Conservation (phyloP, 2,329 filamentous ascomycete genomes). For the Penicillium sp. region DNA sequence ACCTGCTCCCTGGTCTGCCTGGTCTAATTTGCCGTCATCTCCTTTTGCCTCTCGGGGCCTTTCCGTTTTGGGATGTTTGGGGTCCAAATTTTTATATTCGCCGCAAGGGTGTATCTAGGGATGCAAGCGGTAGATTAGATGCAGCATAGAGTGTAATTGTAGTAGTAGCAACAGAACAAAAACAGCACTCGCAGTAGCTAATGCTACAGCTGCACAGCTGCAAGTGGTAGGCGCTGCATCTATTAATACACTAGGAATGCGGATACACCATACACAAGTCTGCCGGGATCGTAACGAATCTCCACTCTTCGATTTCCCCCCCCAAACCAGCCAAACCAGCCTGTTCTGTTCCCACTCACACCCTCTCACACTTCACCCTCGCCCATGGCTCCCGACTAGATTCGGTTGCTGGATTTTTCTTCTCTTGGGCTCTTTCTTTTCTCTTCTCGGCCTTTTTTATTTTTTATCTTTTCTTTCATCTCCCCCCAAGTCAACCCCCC, state of each 20-base stretch:
- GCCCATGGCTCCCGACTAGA: constrained; percentile 32
- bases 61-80: not conserved
- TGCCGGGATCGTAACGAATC: not conserved
- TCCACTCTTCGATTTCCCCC: not conserved
- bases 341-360: not conserved
- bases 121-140: not conserved
- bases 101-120: not conserved
- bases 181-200: too few relatives aligned
- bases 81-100: not conserved
- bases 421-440: constrained; percentile 10
- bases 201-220: too few relatives aligned
- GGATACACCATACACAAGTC: not conserved
- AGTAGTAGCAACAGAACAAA: too few relatives aligned
- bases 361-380: constrained; percentile 15
- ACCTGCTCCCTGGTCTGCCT: too few relatives aligned
- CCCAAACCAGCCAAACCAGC: not conserved
- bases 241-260: constrained; percentile 1
- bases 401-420: constrained; percentile 21
- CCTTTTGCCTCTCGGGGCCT: not conserved
- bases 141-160: too few relatives aligned
- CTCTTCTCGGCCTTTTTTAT: constrained; percentile 18
- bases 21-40: too few relatives aligned
- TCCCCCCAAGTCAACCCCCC: constrained; percentile 1
- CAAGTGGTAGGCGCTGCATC: too few relatives aligned
- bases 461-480: constrained; percentile 15